Evolutionary conservation across 2,329 filamentous ascomycete species (phyloP).

Genomic region (Chaetomiaceae sp.): DNA sequence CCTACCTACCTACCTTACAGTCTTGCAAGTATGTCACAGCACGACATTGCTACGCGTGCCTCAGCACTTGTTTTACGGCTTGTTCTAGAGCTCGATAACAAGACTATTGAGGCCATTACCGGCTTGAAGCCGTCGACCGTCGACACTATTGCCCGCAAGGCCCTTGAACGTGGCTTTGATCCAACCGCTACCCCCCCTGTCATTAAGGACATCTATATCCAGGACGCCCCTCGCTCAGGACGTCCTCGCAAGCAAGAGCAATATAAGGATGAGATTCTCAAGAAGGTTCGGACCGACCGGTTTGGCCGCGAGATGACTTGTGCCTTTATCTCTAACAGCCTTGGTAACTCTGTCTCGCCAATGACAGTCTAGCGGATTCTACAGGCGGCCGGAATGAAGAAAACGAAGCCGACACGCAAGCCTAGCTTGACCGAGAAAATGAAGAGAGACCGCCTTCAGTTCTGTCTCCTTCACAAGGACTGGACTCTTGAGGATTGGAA

Average conservation of each 20-base stretch:
- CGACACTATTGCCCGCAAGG: too few species aligned
- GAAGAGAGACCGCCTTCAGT: not conserved
- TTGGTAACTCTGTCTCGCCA: not conserved
- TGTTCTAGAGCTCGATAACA: too few species aligned
- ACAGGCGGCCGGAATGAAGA: not conserved
- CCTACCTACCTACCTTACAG: too few species aligned
- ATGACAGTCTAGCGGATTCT: conserved; percentile 3
- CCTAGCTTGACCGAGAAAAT: conserved; percentile 1
- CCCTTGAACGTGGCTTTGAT: too few species aligned
- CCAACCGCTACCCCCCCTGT: too few species aligned
- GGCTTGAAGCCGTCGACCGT: too few species aligned
- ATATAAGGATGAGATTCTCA: not conserved
- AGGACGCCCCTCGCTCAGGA: not conserved
- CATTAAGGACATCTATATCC: too few species aligned
- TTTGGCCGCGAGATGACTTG: conserved; percentile 3
- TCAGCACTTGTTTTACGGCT: too few species aligned
- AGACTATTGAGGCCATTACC: too few species aligned
- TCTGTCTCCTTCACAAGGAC: conserved; percentile 3
- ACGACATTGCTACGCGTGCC: too few species aligned
- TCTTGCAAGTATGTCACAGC: too few species aligned
- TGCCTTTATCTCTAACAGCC: not conserved
- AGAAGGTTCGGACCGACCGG: not conserved
- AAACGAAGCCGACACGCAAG: conserved; percentile 4
- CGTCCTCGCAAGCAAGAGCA: not conserved
- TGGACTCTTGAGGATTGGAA: conserved; percentile 9